Evolutionary conservation across 2,329 filamentous ascomycete genomes (phyloP), one percentile per base, ranked within the genome.

Genomic region (Stachybotrys elegans): DNA sequence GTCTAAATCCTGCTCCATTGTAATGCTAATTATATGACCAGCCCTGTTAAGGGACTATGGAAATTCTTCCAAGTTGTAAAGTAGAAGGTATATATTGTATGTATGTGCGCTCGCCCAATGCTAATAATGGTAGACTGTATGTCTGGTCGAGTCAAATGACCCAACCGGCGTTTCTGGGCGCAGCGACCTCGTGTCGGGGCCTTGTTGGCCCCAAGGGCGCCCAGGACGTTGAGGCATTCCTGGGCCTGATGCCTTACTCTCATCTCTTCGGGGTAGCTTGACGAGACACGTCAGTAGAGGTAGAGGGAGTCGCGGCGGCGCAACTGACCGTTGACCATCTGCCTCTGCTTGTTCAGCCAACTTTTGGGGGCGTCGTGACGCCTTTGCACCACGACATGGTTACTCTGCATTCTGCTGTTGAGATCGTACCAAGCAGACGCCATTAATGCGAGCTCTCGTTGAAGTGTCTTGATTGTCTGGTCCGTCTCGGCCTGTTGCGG

Each of bases 401-500:
- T 92, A 68, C 86, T 90, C 67, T 93, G 88, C 53, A 94, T 66
- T 42, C 88, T 76, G 59, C 76, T 83, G 21, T 84, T 83, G 56
- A 93, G 77, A 63, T 92, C 87, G 67, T 91, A 91, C 87, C 87
- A 94, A 3, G 88, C 88, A n/a, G 83, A 86, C 21, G 84, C 74
- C 56, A 94, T 88, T 59, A 93, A 75, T 31, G 77, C 76, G 61
- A 88, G 89, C 64, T 94, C 88, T 54, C 85, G 79, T 61, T 86
- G 78, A 47, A 94, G 76, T 54, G 83, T 86, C 52, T 81, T 79
- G 57, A 87, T 77, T 41, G 72, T 67, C 57, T 77, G 68, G 38
- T 81, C 76, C 50, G 63, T 65, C 43, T 73, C 68, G 35, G 73
- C 72, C 72, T 79, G 55, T 38, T 13, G 20, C 37, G 34, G 20